A percentile compares a stretch with the other conserved stretches of the same genome.
Conservation (phyloP, 805 yeast species). For the Kazachstania psychrophila region DNA sequence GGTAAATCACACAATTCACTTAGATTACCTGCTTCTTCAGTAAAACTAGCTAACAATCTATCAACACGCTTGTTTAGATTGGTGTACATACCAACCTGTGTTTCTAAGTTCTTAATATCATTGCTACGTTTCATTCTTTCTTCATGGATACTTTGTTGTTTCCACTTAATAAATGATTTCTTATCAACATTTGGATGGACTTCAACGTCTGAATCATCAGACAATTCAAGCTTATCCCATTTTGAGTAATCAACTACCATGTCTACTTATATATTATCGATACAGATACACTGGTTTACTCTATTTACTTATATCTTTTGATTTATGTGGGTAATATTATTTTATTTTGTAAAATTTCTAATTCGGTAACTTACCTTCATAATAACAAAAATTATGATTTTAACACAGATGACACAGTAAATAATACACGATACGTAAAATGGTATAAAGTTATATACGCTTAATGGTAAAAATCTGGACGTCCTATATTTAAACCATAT, state of each 20-base stretch:
- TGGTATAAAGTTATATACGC: no score
- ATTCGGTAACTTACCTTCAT: no score
- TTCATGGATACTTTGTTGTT: conserved; percentile 94
- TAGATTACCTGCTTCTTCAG: conserved; percentile 26
- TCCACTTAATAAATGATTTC: conserved; percentile 86
- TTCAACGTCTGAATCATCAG: conserved; percentile 94
- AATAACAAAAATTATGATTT: not conserved
- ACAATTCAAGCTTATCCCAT: conserved; percentile 93
- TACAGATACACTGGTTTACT: no score
- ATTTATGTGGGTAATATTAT: no score
- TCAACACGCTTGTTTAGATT: conserved; percentile 69
- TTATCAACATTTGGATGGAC: conserved; percentile 98
- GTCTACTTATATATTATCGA: conserved; percentile 1
- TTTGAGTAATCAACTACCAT: conserved; percentile 93
- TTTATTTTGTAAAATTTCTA: no score
- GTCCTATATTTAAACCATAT: conserved; percentile 78
- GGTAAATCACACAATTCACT: conserved; percentile 19
- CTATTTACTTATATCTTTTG: no score
- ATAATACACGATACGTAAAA: no score
- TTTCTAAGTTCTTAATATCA: conserved; percentile 65
- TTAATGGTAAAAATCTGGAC: conserved; percentile 90
- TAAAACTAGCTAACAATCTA: conserved; percentile 38
- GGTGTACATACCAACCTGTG: conserved; percentile 73
- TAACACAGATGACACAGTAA: not conserved
- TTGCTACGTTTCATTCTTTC: conserved; percentile 72